Percentiles rank a stretch among this genome's conserved stretches.
These are phyloP conservation scores for Musa itinerans DNA, from an alignment of 176 grass and related monocot genomes.

Conservation along the genomic window DNA sequence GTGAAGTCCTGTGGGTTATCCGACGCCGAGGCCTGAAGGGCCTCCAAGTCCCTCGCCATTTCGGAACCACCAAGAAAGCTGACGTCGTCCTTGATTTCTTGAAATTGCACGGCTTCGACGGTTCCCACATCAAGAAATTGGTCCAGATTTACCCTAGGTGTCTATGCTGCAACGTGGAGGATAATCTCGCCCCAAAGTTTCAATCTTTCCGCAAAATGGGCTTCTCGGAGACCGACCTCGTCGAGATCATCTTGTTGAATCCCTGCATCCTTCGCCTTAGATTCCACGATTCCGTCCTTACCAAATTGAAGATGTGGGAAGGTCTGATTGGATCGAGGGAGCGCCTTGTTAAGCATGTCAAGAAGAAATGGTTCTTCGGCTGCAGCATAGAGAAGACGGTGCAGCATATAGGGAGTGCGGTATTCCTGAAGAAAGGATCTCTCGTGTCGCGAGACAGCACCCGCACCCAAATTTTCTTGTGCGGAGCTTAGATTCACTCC, in stretches of 20 bases:
- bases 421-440: constrained; percentile 4
- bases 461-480: background rate
- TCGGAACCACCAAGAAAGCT: constrained; percentile 39
- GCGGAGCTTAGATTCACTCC: background rate
- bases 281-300: background rate
- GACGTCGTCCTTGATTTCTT: constrained; percentile 48
- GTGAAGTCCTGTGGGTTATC: constrained; percentile 31
- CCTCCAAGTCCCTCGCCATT: constrained; percentile 28
- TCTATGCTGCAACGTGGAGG: constrained; percentile 4
- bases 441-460: background rate
- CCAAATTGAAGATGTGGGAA: constrained; percentile 6
- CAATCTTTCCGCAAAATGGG: background rate
- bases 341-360: background rate
- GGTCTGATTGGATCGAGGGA: background rate
- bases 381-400: background rate
- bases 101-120: constrained; percentile 25
- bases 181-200: background rate
- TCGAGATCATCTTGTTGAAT: background rate
- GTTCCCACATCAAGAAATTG: constrained; percentile 23
- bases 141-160: constrained; percentile 27
- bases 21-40: constrained; percentile 12
- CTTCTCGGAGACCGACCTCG: background rate
- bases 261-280: background rate
- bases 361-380: background rate
- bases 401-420: background rate